Evolutionary conservation across 2,329 filamentous ascomycete species (phyloP).

Genomic region (Pseudogymnoascus sp.): DNA sequence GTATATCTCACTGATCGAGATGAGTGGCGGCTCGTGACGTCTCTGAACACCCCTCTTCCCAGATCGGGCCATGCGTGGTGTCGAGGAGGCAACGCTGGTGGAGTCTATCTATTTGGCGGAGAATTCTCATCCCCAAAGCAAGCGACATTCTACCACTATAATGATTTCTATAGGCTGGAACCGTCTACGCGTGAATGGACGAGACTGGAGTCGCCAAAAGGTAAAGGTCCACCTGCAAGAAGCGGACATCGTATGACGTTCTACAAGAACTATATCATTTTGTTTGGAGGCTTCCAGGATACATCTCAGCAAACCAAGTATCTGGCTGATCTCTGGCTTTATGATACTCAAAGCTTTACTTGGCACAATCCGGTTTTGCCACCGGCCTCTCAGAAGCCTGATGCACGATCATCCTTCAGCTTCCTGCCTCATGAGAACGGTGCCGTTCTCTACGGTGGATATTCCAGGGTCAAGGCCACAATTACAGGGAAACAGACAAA

Average conservation of each 20-base stretch:
- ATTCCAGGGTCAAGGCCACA: slow-evolving; percentile 78
- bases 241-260: slow-evolving; percentile 95
- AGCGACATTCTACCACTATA: slow-evolving; percentile 98
- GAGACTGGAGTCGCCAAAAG: slow-evolving; percentile 68
- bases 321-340: slow-evolving; percentile 87
- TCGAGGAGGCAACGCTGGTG: slow-evolving; percentile 70
- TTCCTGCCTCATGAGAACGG: slow-evolving; percentile 85
- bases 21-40: slow-evolving; percentile 85
- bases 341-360: slow-evolving; percentile 77
- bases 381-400: slow-evolving; percentile 75
- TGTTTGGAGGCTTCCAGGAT: slow-evolving; percentile 96
- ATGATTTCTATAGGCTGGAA: slow-evolving; percentile 94
- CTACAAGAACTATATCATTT: slow-evolving; percentile 91
- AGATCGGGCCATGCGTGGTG: slow-evolving; percentile 93
- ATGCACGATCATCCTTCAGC: slow-evolving; percentile 84
- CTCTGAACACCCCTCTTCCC: slow-evolving; percentile 83
- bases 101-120: slow-evolving; percentile 87
- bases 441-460: slow-evolving; percentile 85
- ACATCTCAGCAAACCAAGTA: slow-evolving; percentile 94
- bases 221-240: slow-evolving; percentile 71
- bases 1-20: slow-evolving; percentile 72
- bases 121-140: slow-evolving; percentile 97
- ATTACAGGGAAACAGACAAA: slow-evolving; percentile 55
- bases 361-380: slow-evolving; percentile 76
- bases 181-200: slow-evolving; percentile 81